Evolutionary conservation across 306 rosid species (phyloP).

Genomic region (Prunus mira): DNA sequence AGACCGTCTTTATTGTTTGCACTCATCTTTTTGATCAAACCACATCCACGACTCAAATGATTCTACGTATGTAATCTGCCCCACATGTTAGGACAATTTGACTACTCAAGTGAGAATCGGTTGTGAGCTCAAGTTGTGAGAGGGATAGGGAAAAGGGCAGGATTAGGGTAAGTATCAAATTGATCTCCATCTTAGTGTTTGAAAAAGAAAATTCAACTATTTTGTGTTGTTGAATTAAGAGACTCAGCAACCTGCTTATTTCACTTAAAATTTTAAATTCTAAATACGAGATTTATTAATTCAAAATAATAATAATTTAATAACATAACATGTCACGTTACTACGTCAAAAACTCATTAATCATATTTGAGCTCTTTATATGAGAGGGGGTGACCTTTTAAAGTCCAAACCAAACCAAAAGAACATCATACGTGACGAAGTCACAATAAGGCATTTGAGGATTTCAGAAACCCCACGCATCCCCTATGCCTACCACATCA

Average conservation of each 20-base stretch:
- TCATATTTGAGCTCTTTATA: neutral
- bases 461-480: conserved; percentile 39
- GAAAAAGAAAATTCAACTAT: neutral
- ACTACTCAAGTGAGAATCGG: neutral
- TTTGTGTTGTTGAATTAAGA: too few relatives aligned
- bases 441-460: conserved; percentile 15
- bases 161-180: neutral
- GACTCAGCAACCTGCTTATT: too few relatives aligned
- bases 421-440: neutral
- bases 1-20: neutral
- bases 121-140: neutral
- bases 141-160: neutral
- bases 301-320: too few relatives aligned
- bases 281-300: too few relatives aligned
- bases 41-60: conserved; percentile 1
- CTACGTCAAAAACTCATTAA: neutral
- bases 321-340: too few relatives aligned
- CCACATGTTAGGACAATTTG: neutral
- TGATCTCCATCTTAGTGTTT: neutral
- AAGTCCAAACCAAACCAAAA: neutral
- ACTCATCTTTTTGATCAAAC: neutral
- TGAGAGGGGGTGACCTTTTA: neutral
- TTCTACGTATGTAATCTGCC: neutral
- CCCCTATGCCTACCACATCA: conserved; percentile 38
- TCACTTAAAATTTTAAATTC: too few relatives aligned